A percentile compares a stretch with the other conserved stretches of the same genome.
Evolutionary conservation across 1,284 basidiomycete species (phyloP).

Genomic region (Leucocoprinus gongylophorus): DNA sequence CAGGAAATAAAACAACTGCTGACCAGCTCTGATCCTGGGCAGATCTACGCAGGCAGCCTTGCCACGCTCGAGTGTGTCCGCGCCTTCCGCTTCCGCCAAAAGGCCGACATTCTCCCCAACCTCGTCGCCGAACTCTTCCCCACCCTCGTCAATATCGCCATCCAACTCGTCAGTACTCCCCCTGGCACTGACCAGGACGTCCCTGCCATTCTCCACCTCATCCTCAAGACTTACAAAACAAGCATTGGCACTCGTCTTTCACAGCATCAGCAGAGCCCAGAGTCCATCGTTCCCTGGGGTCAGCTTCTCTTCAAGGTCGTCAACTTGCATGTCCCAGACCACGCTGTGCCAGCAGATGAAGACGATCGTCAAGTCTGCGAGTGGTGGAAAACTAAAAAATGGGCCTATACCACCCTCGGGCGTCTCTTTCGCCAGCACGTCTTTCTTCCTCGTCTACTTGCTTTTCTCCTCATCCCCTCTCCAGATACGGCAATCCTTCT

Average conservation of each 20-base stretch:
- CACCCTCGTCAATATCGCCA: constrained; percentile 61
- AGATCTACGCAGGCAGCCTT: constrained; percentile 74
- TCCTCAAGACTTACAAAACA: constrained; percentile 78
- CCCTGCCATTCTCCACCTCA: constrained; percentile 72
- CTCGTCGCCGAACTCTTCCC: constrained; percentile 65
- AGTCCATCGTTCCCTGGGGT: constrained; percentile 79
- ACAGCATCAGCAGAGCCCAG: constrained; percentile 62
- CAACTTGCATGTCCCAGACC: constrained; percentile 57
- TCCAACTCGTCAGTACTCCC: constrained; percentile 55
- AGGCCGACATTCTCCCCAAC: constrained; percentile 47
- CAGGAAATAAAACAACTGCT: constrained; percentile 59
- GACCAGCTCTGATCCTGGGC: constrained; percentile 52
- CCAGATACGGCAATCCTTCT: constrained; percentile 75
- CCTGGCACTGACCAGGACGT: constrained; percentile 58
- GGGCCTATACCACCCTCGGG: constrained; percentile 74
- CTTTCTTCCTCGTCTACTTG: neutral
- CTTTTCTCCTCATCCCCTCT: neutral
- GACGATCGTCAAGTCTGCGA: constrained; percentile 71
- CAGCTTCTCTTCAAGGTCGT: constrained; percentile 73
- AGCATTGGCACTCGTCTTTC: constrained; percentile 69
- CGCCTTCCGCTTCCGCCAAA: constrained; percentile 66
- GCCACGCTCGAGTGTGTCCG: constrained; percentile 68
- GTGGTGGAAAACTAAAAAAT: constrained; percentile 90
- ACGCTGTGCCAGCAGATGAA: constrained; percentile 60
- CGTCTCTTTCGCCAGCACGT: constrained; percentile 65